Base-by-base conservation (phyloP, 192 early-diverging fungal genomes). In the Podila epigama region DNA sequence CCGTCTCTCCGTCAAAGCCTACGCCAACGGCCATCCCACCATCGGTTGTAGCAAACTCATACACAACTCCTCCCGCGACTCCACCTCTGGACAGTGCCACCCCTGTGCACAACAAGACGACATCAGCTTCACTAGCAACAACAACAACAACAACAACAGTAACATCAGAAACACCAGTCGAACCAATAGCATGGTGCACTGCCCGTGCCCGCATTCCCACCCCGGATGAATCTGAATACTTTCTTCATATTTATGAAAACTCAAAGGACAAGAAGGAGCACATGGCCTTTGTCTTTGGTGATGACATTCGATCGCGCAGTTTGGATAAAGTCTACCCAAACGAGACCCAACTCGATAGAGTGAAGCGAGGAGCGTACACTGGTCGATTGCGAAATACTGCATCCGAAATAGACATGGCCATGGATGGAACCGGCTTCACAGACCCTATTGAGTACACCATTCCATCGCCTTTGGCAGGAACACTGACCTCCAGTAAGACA, bases 221-320 rank as follows among this genome's bases (percentile, higher is more conserved):
- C 25, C 85, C 85, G 16, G 89, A 89, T 20, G 86, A 88, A 37
- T 91, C 92, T 15, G 89, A 93, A 68, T 90, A 93, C 75, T 91
- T 89, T 67, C 77, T 97, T 63, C 89, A 95, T 60, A 82, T 96
- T 31, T 98, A 95, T 72, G 89, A 88, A 54, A 97, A 95, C 69
- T 84, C 85, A 58, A 84, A 84, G 66, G 96, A 98, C 73, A 81
- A 84, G 54, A 94, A 97, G 79, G 93, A 98, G 80, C 97, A 99
- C 68, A 51, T 99, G 75, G 97, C 97, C 1, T 85, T 97, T 64
- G 96, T 97, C 51, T 97, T 91, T 87, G 97, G 97, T 18, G 87
- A 94, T 62, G 89, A 91, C 54, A 86, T 96, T 57, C 79, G 87
- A 13, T 91, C 88, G 44, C 66, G 70, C 28, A 87, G 89, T 20